Percentiles rank a stretch among this genome's conserved stretches.
Conservation (phyloP, 1,284 basidiomycete species). For the Trametes polyzona region DNA sequence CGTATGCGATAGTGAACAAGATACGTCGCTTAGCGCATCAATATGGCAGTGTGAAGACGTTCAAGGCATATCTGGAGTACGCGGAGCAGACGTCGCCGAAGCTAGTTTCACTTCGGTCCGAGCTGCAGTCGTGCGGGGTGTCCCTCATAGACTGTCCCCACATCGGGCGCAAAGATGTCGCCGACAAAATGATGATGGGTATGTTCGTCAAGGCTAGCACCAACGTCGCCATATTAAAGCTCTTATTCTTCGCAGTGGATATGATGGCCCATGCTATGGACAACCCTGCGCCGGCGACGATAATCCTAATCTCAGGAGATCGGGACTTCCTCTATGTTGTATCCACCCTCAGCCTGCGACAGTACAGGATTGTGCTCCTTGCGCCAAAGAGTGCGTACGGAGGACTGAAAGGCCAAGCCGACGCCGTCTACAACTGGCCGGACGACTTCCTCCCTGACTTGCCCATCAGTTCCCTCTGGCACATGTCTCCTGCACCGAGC, state of each 20-base stretch:
- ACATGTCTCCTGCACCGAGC: neutral
- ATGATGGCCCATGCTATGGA: constrained; percentile 63
- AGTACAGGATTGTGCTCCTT: constrained; percentile 49
- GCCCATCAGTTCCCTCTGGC: neutral
- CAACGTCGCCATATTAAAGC: neutral
- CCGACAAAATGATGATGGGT: constrained; percentile 47
- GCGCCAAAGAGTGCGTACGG: constrained; percentile 24
- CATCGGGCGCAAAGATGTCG: constrained; percentile 45
- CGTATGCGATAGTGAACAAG: constrained; percentile 40
- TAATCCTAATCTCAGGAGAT: constrained; percentile 60
- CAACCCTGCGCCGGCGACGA: constrained; percentile 49
- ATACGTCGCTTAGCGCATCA: constrained; percentile 32
- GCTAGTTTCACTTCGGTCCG: constrained; percentile 48
- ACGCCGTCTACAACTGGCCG: constrained; percentile 54
- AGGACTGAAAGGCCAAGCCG: constrained; percentile 59
- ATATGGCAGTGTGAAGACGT: constrained; percentile 33
- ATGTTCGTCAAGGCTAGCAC: constrained; percentile 3
- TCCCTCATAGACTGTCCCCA: constrained; percentile 49
- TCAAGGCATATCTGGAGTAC: constrained; percentile 58
- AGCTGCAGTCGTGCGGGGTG: constrained; percentile 44
- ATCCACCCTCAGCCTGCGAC: constrained; percentile 50
- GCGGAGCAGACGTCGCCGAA: constrained; percentile 37
- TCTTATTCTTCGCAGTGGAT: constrained; percentile 45
- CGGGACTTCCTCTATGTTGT: constrained; percentile 61
- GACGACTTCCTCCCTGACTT: constrained; percentile 38